Evolutionary conservation across 257 asterid genomes (phyloP).

Genomic region (Solanum tarapatanum): DNA sequence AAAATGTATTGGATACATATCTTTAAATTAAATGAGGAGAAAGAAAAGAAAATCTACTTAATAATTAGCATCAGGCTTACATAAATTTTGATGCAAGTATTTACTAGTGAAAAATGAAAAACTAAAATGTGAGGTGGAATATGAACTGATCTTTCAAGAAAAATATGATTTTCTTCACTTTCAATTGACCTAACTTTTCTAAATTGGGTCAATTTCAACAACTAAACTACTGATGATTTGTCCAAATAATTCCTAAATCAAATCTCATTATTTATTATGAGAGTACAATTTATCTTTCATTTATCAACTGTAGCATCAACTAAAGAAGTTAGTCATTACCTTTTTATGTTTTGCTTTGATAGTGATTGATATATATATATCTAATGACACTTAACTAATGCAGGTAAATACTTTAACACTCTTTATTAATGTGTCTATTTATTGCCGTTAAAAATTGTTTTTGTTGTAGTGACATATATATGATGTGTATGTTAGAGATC

Average conservation of each 20-base stretch:
- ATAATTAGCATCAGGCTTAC: background rate
- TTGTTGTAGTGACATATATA: no score
- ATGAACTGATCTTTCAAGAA: background rate
- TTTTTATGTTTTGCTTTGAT: background rate
- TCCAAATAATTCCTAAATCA: background rate
- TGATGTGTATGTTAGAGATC: no score
- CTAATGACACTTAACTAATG: no score
- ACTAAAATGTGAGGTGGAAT: background rate
- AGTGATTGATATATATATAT: background rate
- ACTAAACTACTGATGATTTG: slow-evolving; percentile 6
- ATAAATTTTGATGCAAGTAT: background rate
- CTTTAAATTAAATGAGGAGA: background rate
- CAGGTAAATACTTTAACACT: no score
- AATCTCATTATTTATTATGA: background rate
- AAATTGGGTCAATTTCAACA: slow-evolving; percentile 10
- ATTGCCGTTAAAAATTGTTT: no score
- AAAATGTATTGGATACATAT: background rate
- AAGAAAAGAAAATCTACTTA: background rate
- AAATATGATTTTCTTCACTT: background rate
- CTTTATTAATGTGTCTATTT: no score
- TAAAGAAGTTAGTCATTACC: background rate
- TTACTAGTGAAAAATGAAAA: background rate
- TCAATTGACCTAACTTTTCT: background rate
- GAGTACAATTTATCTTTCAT: background rate
- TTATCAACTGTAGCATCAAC: background rate